A percentile compares a stretch with the other conserved stretches of the same genome.
Conservation (phyloP, 139 green algal genomes). For the Dunaliella sp. region DNA sequence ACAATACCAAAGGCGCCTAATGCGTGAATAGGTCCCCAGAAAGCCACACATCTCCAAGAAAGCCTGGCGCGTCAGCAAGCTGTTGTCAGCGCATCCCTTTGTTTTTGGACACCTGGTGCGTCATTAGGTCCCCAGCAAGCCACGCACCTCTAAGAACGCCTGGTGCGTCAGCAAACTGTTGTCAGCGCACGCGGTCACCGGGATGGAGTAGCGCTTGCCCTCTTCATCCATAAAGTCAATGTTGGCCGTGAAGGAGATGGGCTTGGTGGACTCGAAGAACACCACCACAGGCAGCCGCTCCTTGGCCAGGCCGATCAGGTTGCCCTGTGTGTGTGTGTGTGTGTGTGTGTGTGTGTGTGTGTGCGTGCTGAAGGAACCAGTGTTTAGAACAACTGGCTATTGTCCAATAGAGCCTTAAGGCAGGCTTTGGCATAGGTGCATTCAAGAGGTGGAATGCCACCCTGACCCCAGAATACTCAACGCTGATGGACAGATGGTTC, state of each 20-base stretch:
- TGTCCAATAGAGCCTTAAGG: no score
- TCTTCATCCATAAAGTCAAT: conserved; percentile 81
- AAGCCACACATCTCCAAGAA: conserved; percentile 17
- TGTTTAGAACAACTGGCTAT: no score
- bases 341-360: background rate
- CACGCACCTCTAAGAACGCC: conserved; percentile 62
- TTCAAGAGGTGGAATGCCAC: no score
- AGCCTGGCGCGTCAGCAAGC: no score
- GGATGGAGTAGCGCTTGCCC: conserved; percentile 56
- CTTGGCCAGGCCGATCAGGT: conserved; percentile 74
- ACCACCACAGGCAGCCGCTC: conserved; percentile 72
- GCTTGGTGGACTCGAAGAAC: conserved; percentile 51
- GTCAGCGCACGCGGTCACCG: conserved; percentile 66
- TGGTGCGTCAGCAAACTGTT: conserved; percentile 63
- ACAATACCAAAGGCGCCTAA: no score
- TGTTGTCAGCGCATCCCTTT: no score
- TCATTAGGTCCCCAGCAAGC: background rate
- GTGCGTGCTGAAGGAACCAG: no score
- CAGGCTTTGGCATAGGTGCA: no score
- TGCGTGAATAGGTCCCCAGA: no score
- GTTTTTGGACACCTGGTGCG: background rate
- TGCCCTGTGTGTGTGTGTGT: conserved; percentile 42
- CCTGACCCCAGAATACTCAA: no score
- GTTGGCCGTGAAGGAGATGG: conserved; percentile 68
- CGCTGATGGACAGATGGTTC: no score